Conservation (phyloP, 345 rosid genomes). For the Gossypium ekmanianum region DNA sequence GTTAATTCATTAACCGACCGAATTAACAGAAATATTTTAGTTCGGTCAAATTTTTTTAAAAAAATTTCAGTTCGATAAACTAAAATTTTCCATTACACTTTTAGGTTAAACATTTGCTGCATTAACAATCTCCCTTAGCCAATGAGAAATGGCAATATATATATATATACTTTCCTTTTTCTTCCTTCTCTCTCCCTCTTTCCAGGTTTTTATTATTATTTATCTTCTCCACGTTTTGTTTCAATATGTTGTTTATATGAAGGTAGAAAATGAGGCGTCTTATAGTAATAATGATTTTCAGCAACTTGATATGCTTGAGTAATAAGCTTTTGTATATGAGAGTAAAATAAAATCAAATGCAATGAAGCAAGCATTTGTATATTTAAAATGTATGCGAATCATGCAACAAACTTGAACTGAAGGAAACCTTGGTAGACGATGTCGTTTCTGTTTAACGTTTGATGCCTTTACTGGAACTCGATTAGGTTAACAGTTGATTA, state of each 20-base stretch:
- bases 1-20: too few relatives aligned
- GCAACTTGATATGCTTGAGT: not conserved
- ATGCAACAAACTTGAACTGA: not conserved
- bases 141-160: too few relatives aligned
- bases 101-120: too few relatives aligned
- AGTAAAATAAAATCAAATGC: not conserved
- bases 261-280: not conserved
- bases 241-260: not conserved
- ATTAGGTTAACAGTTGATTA: not conserved
- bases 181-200: too few relatives aligned
- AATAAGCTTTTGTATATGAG: not conserved
- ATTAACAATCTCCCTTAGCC: too few relatives aligned
- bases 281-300: not conserved
- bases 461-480: not conserved
- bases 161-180: too few relatives aligned
- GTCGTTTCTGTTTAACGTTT: not conserved
- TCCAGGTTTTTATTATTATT: too few relatives aligned
- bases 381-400: not conserved
- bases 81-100: too few relatives aligned
- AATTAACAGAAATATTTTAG: too few relatives aligned
- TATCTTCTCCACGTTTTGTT: not conserved
- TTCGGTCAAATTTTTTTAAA: fast-evolving
- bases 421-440: not conserved
- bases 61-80: too few relatives aligned
- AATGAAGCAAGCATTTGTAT: not conserved